These are phyloP conservation scores for Barnettozyma populi DNA, from an alignment of 805 yeast species.

Conservation along the genomic window DNA sequence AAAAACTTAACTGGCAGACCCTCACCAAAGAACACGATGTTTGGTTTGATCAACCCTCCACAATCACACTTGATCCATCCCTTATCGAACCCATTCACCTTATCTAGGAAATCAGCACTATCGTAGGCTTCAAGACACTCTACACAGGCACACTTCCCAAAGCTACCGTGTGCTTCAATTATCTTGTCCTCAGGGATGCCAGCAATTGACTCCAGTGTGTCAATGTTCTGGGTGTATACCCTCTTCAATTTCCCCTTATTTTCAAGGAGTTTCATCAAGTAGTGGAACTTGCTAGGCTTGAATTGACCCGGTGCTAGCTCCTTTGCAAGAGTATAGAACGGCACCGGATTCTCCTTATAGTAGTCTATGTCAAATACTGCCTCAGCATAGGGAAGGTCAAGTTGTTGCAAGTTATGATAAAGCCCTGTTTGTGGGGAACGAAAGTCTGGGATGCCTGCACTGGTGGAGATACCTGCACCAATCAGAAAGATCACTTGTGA, in stretches of 20 bases:
- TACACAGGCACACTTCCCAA: constrained; percentile 79
- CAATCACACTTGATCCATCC: constrained; percentile 39
- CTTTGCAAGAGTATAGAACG: constrained; percentile 78
- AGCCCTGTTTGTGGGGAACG: constrained; percentile 87
- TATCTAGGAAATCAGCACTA: constrained; percentile 36
- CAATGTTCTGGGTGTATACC: constrained; percentile 89
- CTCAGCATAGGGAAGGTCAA: constrained; percentile 85
- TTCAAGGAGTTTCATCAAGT: constrained; percentile 60
- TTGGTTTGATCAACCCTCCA: constrained; percentile 78
- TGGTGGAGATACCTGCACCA: constrained; percentile 94
- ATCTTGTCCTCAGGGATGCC: constrained; percentile 61
- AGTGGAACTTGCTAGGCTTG: constrained; percentile 78
- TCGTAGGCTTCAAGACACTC: constrained; percentile 59
- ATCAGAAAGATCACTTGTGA: constrained; percentile 56
- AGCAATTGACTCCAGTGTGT: constrained; percentile 82
- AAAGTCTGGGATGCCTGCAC: constrained; percentile 94
- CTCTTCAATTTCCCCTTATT: constrained; percentile 57
- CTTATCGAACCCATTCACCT: constrained; percentile 22
- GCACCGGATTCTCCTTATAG: constrained; percentile 68
- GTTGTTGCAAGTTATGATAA: constrained; percentile 68
- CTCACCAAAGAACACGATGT: constrained; percentile 93
- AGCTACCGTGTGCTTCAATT: constrained; percentile 94
- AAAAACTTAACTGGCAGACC: constrained; percentile 69
- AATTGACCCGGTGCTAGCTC: constrained; percentile 88
- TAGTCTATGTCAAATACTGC: constrained; percentile 91